phyloP scores from a whole-genome alignment of 257 asterid species.

The Galeopsis tetrahit region DNA sequence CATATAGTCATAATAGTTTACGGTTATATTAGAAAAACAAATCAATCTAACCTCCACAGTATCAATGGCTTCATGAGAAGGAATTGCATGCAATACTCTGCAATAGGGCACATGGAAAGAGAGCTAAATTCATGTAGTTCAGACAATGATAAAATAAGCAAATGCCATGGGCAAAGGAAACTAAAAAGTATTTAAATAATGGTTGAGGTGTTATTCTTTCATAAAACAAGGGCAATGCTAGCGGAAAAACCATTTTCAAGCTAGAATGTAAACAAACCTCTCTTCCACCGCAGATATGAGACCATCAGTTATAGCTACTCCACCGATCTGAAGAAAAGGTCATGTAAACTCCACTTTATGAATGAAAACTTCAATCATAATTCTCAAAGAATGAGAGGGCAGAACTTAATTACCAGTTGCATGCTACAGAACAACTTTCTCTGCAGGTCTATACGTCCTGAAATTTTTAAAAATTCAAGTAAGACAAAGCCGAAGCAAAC shows the following conservation, averaged over 20 bases:
- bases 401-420: conserved; percentile 87
- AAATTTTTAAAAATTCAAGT: conserved; percentile 20
- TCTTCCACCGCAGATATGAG: conserved; percentile 94
- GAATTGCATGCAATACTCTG: conserved; percentile 97
- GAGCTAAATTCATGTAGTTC: conserved; percentile 19
- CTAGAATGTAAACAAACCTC: conserved; percentile 58
- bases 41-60: conserved; percentile 78
- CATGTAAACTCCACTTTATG: conserved; percentile 28
- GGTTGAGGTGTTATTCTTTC: conserved; percentile 13
- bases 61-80: conserved; percentile 94
- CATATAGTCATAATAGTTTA: conserved; percentile 16
- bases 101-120: conserved; percentile 27
- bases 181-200: conserved; percentile 9
- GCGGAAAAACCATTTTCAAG: conserved; percentile 14
- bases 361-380: conserved; percentile 20
- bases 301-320: conserved; percentile 83
- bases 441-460: conserved; percentile 94
- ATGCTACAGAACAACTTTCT: conserved; percentile 97
- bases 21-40: conserved; percentile 16
- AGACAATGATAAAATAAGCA: conserved; percentile 1
- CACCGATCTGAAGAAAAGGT: conserved; percentile 73
- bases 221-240: conserved; percentile 2
- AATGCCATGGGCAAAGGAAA: conserved; percentile 20
- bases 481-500: conserved; percentile 37
- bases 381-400: not conserved